Percentiles rank a stretch among this genome's conserved stretches.
These are phyloP conservation scores for Salvia sclarea DNA, from an alignment of 305 asterid species.

Conservation along the genomic window DNA sequence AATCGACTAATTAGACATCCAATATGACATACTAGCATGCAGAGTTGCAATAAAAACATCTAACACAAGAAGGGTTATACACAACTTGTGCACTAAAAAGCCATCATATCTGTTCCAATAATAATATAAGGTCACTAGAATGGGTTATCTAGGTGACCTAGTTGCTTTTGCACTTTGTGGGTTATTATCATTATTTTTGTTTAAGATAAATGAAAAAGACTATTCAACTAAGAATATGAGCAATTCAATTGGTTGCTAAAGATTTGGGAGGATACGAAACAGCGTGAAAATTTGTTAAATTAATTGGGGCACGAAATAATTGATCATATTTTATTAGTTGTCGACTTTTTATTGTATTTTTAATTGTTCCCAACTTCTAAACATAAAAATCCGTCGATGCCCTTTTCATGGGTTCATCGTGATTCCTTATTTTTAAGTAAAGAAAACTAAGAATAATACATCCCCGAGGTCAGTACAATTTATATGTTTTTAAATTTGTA, in stretches of 20 bases:
- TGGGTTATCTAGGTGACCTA: background rate
- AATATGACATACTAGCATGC: no score
- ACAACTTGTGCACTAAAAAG: background rate
- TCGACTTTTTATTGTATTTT: background rate
- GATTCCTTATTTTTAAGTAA: no score
- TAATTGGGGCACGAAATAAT: conserved; percentile 17
- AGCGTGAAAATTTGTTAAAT: background rate
- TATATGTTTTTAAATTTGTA: no score
- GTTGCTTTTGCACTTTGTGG: background rate
- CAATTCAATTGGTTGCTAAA: conserved; percentile 32
- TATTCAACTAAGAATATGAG: background rate
- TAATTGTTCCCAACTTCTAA: no score
- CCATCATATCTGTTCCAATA: background rate
- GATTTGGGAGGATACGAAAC: conserved; percentile 21
- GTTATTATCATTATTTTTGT: conserved; percentile 7
- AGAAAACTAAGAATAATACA: no score
- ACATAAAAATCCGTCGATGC: no score
- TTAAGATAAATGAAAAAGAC: background rate
- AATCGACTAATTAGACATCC: no score
- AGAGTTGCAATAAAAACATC: background rate
- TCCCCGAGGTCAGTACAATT: no score
- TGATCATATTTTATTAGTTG: background rate
- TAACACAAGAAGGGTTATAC: background rate
- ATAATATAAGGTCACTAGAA: background rate
- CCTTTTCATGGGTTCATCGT: no score